Conservation (phyloP, 2,329 filamentous ascomycete species). For the Aspergillus sp. region DNA sequence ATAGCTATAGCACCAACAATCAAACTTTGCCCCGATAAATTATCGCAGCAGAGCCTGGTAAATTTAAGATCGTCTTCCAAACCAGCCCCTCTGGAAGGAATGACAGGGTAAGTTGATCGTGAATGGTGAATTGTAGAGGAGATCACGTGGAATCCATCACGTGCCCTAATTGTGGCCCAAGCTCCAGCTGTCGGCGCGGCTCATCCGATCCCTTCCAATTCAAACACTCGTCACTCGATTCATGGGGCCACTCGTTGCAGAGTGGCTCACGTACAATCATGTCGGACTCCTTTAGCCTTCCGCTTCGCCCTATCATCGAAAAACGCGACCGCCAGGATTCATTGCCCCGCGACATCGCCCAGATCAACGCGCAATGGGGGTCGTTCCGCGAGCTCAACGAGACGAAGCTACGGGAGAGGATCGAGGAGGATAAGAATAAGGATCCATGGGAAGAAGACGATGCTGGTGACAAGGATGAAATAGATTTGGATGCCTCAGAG, state of each 20-base stretch:
- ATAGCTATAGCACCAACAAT: not conserved
- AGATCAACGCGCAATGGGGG: slow-evolving; percentile 75
- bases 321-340: slow-evolving; percentile 55
- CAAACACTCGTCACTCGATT: not conserved
- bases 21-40: not conserved
- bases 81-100: too few relatives aligned
- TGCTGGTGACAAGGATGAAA: slow-evolving; percentile 30
- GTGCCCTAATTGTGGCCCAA: not conserved
- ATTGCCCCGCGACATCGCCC: slow-evolving; percentile 73
- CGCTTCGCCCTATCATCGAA: slow-evolving; percentile 57
- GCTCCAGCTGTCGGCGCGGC: not conserved
- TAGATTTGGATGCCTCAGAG: slow-evolving; percentile 39
- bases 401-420: slow-evolving; percentile 67
- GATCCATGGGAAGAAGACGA: slow-evolving; percentile 50
- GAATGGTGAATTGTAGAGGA: too few relatives aligned
- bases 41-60: not conserved
- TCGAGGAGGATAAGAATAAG: slow-evolving; percentile 52
- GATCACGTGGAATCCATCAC: too few relatives aligned
- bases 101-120: too few relatives aligned
- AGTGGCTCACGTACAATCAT: slow-evolving; percentile 24
- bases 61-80: too few relatives aligned
- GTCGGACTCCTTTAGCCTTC: slow-evolving; percentile 51
- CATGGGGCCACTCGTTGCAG: slow-evolving; percentile 4
- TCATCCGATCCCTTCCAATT: too few relatives aligned
- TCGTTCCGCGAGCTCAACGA: slow-evolving; percentile 81